These are phyloP conservation scores for Aquilaria agallochum DNA, from an alignment of 441 rosid genomes.

Conservation along the genomic window DNA sequence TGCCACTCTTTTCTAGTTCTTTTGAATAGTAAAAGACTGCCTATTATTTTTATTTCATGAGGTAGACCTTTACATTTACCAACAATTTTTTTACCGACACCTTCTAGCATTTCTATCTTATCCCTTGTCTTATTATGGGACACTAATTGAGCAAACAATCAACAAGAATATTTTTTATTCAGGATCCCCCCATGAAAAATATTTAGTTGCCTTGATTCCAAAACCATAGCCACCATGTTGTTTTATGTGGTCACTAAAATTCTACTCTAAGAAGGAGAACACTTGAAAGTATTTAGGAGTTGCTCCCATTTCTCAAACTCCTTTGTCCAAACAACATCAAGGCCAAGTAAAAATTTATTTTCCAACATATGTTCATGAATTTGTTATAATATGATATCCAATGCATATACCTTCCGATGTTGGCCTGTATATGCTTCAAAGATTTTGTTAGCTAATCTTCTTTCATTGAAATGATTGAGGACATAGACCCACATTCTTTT, in stretches of 20 bases:
- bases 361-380: too few relatives aligned
- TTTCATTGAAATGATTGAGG: slow-evolving; percentile 9
- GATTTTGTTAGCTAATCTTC: slow-evolving; percentile 7
- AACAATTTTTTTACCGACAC: not conserved
- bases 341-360: too few relatives aligned
- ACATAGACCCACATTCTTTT: not conserved
- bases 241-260: not conserved
- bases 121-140: not conserved
- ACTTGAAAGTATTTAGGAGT: too few relatives aligned
- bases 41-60: not conserved
- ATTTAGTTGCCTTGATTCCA: not conserved
- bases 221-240: not conserved
- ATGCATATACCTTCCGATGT: not conserved
- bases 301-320: too few relatives aligned
- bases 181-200: not conserved
- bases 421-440: not conserved
- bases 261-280: too few relatives aligned
- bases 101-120: not conserved
- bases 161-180: slow-evolving; percentile 4
- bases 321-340: too few relatives aligned
- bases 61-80: slow-evolving; percentile 10
- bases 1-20: not conserved
- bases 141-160: slow-evolving; percentile 6
- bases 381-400: not conserved
- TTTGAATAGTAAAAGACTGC: slow-evolving; percentile 5